Evolutionary conservation across 306 rosid species (phyloP), one percentile per base, ranked within the genome.

Genomic region (Lithocarpus polystachyus): DNA sequence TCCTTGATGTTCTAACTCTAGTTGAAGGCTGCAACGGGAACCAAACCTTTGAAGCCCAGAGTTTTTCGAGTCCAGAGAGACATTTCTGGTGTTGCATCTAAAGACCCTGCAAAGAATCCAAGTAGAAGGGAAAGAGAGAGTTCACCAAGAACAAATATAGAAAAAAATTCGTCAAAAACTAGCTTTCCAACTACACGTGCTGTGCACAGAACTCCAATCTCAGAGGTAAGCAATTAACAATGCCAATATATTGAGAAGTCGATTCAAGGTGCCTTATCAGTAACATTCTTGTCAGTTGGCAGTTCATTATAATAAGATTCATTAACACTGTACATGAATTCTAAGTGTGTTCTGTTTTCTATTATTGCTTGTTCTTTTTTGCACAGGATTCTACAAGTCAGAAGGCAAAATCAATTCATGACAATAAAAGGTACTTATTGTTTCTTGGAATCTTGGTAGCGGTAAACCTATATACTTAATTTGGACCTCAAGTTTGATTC

Each of bases 351-450:
- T 57, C 28, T 11, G 22, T 20, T 40, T 15, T 55, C 59, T 76
- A 67, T 35, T 37, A 68, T 68, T 68, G 52, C 72, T 68, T 26
- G 70, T 24, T 53, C 57, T 73, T 53, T 45, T 11, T 12, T 76
- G 23, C 79, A 68, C 88, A 90, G 97, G 92, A 85, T 73, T 86
- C 88, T 68, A 82, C 40, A 84, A 72, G 43, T 65, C 52, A 5
- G 64, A 82, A 83, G 71, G 80, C 72, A 62, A 90, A 86, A 56
- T 72, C 68, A 55, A 53, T 48, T 68, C 56, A 59, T 45, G 87
- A 79, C n/a, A 83, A 31, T 67, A 86, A 51, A 84, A 86, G 96
- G 97, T 92, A 84, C 28, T 20, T 70, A 5, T 68, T 71, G 29
- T 60, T 78, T 78, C 84, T 84, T 65, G 43, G 5, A 78, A 53